These are phyloP conservation scores for Zymoseptoria brevis DNA, from an alignment of 2,329 filamentous ascomycete species.

Conservation along the genomic window DNA sequence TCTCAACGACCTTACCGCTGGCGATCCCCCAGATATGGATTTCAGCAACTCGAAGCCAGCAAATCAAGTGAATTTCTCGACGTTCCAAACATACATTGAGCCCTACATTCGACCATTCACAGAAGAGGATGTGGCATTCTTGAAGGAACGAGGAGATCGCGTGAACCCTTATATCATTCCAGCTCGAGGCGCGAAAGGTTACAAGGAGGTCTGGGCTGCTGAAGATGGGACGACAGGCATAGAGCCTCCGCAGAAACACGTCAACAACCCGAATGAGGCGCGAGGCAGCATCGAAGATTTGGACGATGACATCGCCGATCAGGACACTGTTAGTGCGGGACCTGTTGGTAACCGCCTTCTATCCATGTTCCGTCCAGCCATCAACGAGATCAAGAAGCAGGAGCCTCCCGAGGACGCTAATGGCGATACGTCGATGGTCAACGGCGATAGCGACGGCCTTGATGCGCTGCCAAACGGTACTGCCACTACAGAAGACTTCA, in stretches of 20 bases:
- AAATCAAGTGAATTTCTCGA: conserved; percentile 88
- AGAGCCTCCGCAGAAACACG: conserved; percentile 57
- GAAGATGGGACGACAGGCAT: conserved; percentile 77
- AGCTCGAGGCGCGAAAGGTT: conserved; percentile 73
- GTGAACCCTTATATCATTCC: conserved; percentile 78
- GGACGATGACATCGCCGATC: conserved; percentile 77
- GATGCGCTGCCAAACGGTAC: conserved; percentile 20
- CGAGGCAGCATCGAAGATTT: conserved; percentile 81
- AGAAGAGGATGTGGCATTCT: conserved; percentile 88
- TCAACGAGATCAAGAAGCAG: conserved; percentile 43
- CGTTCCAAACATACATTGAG: conserved; percentile 87
- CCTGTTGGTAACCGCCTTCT: conserved; percentile 78
- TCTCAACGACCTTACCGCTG: conserved; percentile 75
- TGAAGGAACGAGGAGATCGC: conserved; percentile 79
- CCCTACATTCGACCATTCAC: conserved; percentile 82
- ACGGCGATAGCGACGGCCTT: conserved; percentile 37
- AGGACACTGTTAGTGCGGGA: conserved; percentile 79
- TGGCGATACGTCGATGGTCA: conserved; percentile 36
- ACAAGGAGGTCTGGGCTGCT: conserved; percentile 86
- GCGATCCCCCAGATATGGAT: conserved; percentile 84
- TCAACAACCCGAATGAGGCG: conserved; percentile 68
- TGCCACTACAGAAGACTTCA: conserved; percentile 35
- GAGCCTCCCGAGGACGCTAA: conserved; percentile 39
- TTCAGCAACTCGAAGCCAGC: conserved; percentile 90
- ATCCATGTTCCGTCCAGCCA: conserved; percentile 67